Percentiles rank a stretch among this genome's conserved stretches.
Evolutionary conservation across 257 asterid genomes (phyloP).

Genomic region (Paulownia fortunei): DNA sequence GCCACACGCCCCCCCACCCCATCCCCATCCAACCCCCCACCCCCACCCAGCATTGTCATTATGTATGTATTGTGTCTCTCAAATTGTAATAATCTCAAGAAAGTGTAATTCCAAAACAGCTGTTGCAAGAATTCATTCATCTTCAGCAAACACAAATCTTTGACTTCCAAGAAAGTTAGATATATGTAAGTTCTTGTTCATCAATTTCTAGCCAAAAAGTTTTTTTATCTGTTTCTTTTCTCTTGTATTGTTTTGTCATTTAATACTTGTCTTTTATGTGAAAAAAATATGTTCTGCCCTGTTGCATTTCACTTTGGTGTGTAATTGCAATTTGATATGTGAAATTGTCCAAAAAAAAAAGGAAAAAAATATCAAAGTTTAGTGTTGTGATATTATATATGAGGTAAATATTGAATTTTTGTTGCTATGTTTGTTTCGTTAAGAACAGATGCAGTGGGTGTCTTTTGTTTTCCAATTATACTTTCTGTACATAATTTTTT

Average conservation of each 20-base stretch:
- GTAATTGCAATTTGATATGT: neutral
- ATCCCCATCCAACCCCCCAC: constrained; percentile 17
- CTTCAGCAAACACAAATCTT: neutral
- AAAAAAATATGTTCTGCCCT: neutral
- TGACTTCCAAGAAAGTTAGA: constrained; percentile 4
- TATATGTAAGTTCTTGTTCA: constrained; percentile 20
- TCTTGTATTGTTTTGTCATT: neutral
- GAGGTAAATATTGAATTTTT: neutral
- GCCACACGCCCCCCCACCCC: constrained; percentile 56
- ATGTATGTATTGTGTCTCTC: neutral
- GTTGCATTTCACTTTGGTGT: constrained; percentile 11
- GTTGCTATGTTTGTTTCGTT: neutral
- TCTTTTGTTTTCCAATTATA: neutral
- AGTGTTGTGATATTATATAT: neutral
- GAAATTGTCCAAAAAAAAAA: neutral
- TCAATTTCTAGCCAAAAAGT: neutral
- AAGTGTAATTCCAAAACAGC: neutral
- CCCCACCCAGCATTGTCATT: neutral
- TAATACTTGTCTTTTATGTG: neutral
- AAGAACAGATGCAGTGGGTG: neutral
- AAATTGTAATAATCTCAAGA: neutral
- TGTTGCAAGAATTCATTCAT: neutral
- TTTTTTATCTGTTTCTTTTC: neutral
- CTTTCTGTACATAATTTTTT: neutral
- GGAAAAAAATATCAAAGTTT: neutral